These are phyloP conservation scores for Claviceps purpurea DNA, from an alignment of 2,329 filamentous ascomycete genomes.

Conservation along the genomic window DNA sequence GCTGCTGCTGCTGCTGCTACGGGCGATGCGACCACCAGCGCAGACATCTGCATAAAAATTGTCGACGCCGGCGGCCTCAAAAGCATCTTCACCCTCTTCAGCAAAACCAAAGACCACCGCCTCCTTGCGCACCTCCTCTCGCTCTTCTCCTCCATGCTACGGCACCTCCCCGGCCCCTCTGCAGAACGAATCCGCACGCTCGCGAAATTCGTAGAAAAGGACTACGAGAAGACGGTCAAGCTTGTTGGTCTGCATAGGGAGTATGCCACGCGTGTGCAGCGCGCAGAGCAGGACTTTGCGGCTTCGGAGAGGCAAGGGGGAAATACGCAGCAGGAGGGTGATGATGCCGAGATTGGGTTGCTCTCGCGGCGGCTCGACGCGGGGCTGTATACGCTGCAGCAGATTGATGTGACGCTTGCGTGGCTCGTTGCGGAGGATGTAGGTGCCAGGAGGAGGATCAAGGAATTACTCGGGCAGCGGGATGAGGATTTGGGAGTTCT, in stretches of 20 bases:
- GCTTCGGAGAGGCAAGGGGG: no score
- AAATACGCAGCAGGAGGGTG: conserved; percentile 8
- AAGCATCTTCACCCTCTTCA: conserved; percentile 73
- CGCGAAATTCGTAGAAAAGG: conserved; percentile 91
- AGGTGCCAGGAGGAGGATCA: conserved; percentile 55
- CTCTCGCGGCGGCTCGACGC: conserved; percentile 66
- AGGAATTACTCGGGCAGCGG: conserved; percentile 48
- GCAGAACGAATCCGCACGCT: conserved; percentile 68
- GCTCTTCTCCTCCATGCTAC: conserved; percentile 72
- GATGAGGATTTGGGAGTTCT: conserved; percentile 54
- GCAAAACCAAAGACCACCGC: conserved; percentile 61
- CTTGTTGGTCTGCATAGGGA: conserved; percentile 59
- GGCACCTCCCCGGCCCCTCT: conserved; percentile 64
- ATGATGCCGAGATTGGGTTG: conserved; percentile 56
- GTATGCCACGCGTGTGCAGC: conserved; percentile 52
- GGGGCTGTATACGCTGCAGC: conserved; percentile 72
- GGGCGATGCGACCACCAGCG: conserved; percentile 19
- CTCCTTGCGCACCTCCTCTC: conserved; percentile 69
- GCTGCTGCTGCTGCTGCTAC: conserved; percentile 12
- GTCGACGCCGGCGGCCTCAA: conserved; percentile 79
- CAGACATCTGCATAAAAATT: conserved; percentile 56
- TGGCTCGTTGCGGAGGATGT: conserved; percentile 87
- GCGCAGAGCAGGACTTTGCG: conserved; percentile 34
- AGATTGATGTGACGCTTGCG: conserved; percentile 69
- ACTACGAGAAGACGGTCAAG: conserved; percentile 72